Evolutionary conservation across 2,329 filamentous ascomycete species (phyloP).

Genomic region (Helotiales sp.): DNA sequence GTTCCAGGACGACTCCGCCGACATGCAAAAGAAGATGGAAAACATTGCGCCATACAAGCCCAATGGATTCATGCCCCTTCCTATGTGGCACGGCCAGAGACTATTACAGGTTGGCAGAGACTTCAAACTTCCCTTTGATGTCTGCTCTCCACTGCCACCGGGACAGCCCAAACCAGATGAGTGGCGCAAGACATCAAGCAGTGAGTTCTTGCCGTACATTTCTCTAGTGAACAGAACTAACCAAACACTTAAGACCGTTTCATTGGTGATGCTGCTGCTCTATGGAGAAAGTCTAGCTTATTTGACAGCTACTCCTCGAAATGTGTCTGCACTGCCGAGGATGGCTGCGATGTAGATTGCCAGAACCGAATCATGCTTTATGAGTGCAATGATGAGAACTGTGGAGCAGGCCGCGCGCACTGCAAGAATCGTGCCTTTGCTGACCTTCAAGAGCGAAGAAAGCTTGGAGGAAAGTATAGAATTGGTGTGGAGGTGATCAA

Average conservation of each 20-base stretch:
- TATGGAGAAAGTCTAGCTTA: slow-evolving; percentile 79
- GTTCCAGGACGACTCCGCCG: slow-evolving; percentile 25
- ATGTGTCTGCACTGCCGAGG: slow-evolving; percentile 75
- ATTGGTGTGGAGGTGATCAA: slow-evolving; percentile 95
- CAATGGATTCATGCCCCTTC: slow-evolving; percentile 66
- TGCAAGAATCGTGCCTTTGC: slow-evolving; percentile 91
- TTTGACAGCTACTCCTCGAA: slow-evolving; percentile 73
- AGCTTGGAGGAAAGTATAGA: slow-evolving; percentile 80
- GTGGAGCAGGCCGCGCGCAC: slow-evolving; percentile 68
- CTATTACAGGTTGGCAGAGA: slow-evolving; percentile 71
- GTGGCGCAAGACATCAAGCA: slow-evolving; percentile 89
- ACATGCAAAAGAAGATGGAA: slow-evolving; percentile 52
- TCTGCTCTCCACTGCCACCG: slow-evolving; percentile 82
- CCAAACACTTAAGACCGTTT: slow-evolving; percentile 70
- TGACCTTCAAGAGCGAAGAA: slow-evolving; percentile 71
- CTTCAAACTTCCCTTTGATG: slow-evolving; percentile 86
- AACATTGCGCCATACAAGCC: slow-evolving; percentile 49
- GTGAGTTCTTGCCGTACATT: slow-evolving; percentile 50
- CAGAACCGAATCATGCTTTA: slow-evolving; percentile 97
- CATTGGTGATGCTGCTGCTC: slow-evolving; percentile 75
- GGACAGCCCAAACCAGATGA: slow-evolving; percentile 91
- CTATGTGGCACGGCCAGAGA: slow-evolving; percentile 75
- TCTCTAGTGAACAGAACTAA: background rate
- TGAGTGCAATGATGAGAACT: slow-evolving; percentile 91
- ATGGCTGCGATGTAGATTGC: slow-evolving; percentile 85